These are phyloP conservation scores for Heterobasidion annosum DNA, from an alignment of 1,284 basidiomycete species.

Conservation along the genomic window DNA sequence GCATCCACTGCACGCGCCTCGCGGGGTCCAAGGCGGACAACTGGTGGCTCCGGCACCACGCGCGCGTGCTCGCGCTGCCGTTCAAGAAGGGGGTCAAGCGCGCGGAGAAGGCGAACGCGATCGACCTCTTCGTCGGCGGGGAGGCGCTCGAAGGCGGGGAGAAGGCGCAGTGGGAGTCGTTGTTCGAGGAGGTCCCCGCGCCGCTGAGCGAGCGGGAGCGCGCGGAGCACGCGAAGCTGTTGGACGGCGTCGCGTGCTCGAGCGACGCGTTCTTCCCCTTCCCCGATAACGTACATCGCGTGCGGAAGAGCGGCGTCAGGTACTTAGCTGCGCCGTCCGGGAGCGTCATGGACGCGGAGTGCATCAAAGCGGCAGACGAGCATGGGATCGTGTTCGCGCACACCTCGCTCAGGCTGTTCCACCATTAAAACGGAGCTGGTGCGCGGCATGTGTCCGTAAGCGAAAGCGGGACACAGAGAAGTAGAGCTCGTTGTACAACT, in stretches of 20 bases:
- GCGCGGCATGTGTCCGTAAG: neutral
- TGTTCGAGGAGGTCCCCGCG: conserved; percentile 74
- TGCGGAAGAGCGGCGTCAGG: conserved; percentile 82
- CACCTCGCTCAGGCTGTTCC: conserved; percentile 76
- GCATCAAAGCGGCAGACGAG: conserved; percentile 92
- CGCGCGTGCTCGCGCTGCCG: conserved; percentile 82
- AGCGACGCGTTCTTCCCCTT: conserved; percentile 99
- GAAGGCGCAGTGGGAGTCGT: conserved; percentile 83
- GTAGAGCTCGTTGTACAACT: too few relatives aligned
- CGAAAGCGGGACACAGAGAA: too few relatives aligned
- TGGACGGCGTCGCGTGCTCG: conserved; percentile 85
- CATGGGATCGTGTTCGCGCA: conserved; percentile 84
- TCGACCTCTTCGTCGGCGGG: conserved; percentile 93
- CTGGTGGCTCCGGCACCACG: conserved; percentile 98
- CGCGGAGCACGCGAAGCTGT: conserved; percentile 58
- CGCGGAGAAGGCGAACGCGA: conserved; percentile 96
- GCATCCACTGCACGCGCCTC: conserved; percentile 98
- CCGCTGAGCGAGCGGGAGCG: conserved; percentile 70
- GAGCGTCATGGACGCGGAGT: conserved; percentile 95
- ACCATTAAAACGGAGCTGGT: conserved; percentile 38
- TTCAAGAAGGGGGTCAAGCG: conserved; percentile 99
- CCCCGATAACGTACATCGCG: conserved; percentile 95
- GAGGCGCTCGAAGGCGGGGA: conserved; percentile 85
- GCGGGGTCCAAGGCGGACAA: conserved; percentile 98
- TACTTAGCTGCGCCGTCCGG: conserved; percentile 95